phyloP scores from a whole-genome alignment of 176 grass and related monocot genomes.

The Oryza glumipatula region DNA sequence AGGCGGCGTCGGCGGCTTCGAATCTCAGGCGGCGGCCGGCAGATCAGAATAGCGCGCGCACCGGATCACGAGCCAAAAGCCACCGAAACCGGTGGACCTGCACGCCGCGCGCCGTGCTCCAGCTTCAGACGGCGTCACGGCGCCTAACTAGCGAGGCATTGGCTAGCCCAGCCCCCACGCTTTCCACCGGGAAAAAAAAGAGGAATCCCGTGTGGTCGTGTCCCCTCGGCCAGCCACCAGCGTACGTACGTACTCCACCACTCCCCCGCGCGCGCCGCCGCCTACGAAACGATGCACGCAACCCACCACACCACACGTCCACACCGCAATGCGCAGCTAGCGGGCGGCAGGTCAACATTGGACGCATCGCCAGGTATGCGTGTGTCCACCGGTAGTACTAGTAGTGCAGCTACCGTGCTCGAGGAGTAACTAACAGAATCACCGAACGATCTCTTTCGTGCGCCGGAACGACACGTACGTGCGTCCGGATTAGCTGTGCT shows the following conservation, averaged over 20 bases:
- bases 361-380: not conserved
- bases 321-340: not conserved
- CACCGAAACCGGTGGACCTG: not conserved
- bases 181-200: conserved; percentile 2
- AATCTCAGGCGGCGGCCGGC: conserved; percentile 1
- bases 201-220: not conserved
- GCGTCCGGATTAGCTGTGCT: not conserved
- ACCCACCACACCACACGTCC: not conserved
- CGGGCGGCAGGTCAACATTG: conserved; percentile 33
- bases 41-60: conserved; percentile 1
- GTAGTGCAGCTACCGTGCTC: not conserved
- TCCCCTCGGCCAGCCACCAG: conserved; percentile 5
- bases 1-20: conserved; percentile 45
- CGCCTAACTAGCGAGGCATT: too few relatives aligned
- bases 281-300: conserved; percentile 24
- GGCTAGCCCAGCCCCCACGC: not conserved
- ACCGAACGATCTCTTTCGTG: not conserved
- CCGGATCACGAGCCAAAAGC: conserved; percentile 1
- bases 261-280: not conserved
- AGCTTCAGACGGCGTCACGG: not conserved
- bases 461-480: not conserved
- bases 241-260: not conserved
- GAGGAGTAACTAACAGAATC: not conserved
- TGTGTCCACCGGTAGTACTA: not conserved
- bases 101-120: too few relatives aligned